Evolutionary conservation across 73 alveolate genomes (phyloP).

Genomic region (Paraurostyla sp.): DNA sequence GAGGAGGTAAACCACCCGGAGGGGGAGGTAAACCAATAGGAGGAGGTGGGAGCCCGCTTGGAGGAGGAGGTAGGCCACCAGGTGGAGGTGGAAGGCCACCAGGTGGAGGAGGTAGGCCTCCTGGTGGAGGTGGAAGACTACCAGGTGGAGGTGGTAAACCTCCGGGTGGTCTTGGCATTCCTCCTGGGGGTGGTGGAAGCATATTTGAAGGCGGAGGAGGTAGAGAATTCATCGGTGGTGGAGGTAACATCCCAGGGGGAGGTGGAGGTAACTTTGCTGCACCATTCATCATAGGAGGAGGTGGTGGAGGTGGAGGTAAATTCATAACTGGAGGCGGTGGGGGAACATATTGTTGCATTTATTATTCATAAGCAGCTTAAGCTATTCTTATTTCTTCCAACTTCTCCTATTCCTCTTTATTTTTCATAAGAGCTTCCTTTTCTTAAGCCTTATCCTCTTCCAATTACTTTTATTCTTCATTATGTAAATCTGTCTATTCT

Average conservation of each 20-base stretch:
- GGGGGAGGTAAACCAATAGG: too few relatives aligned
- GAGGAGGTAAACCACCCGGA: too few relatives aligned
- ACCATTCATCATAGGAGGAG: background rate
- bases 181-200: slow-evolving; percentile 18
- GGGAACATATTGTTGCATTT: slow-evolving; percentile 40
- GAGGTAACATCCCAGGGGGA: slow-evolving; percentile 39
- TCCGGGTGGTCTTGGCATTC: background rate
- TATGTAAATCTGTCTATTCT: slow-evolving; percentile 32
- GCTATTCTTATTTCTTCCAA: slow-evolving; percentile 23
- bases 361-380: background rate
- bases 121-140: slow-evolving; percentile 55
- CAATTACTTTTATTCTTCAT: slow-evolving; percentile 41
- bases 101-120: slow-evolving; percentile 56
- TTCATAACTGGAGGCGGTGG: slow-evolving; percentile 32
- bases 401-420: slow-evolving; percentile 60
- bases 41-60: slow-evolving; percentile 1
- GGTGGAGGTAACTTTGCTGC: too few relatives aligned
- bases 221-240: background rate
- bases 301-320: slow-evolving; percentile 64
- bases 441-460: slow-evolving; percentile 34
- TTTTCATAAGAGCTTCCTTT: slow-evolving; percentile 4
- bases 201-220: background rate
- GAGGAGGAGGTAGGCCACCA: too few relatives aligned
- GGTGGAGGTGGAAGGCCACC: slow-evolving; percentile 39
- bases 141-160: slow-evolving; percentile 10